These are phyloP conservation scores for Lichtheimia ramosa DNA, from an alignment of 371 early-diverging fungal genomes.

Conservation along the genomic window DNA sequence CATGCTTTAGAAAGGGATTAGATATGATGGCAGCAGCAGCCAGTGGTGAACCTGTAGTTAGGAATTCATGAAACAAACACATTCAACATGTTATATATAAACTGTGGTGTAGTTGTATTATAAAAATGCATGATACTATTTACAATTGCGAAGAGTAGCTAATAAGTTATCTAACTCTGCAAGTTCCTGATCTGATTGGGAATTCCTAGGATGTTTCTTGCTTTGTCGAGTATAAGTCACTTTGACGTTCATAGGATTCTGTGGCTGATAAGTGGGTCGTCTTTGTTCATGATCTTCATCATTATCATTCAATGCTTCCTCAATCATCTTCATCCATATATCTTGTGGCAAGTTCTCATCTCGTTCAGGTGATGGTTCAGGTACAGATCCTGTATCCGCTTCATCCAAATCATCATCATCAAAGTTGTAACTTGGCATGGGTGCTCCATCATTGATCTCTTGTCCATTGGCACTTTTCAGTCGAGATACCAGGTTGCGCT, in stretches of 20 bases:
- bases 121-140: background rate
- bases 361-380: too few relatives aligned
- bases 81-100: too few relatives aligned
- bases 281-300: background rate
- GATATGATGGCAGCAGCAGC: slow-evolving; percentile 68
- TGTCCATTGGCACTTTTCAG: background rate
- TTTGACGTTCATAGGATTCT: background rate
- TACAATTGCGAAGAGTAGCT: slow-evolving; percentile 2
- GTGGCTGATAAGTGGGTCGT: background rate
- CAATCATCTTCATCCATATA: too few relatives aligned
- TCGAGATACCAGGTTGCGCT: background rate
- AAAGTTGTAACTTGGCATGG: too few relatives aligned
- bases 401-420: too few relatives aligned
- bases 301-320: background rate
- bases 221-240: background rate
- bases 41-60: slow-evolving; percentile 9
- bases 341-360: too few relatives aligned
- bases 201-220: background rate
- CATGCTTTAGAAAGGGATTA: slow-evolving; percentile 65
- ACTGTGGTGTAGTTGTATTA: too few relatives aligned
- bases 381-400: too few relatives aligned
- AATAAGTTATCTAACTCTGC: background rate
- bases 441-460: too few relatives aligned
- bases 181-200: background rate
- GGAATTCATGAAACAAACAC: background rate